These are phyloP conservation scores for Penicillium paradoxum DNA, from an alignment of 495 filamentous ascomycete species.

Conservation along the genomic window DNA sequence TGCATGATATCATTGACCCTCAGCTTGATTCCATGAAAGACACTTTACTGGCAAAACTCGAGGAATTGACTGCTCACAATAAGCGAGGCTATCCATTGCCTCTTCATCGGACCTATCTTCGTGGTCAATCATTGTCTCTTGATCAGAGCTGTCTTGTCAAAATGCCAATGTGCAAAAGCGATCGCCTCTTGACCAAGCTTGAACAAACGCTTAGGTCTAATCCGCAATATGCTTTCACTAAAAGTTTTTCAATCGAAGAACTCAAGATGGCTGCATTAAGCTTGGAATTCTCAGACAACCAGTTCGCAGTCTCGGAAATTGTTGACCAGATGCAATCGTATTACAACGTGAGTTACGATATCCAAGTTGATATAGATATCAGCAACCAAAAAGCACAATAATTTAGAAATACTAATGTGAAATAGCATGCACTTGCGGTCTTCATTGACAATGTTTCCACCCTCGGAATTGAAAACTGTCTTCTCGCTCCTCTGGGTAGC, in stretches of 20 bases:
- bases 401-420: not conserved
- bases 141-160: slow-evolving; percentile 33
- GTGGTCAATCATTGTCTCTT: slow-evolving; percentile 42
- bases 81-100: slow-evolving; percentile 43
- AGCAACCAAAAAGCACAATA: not conserved
- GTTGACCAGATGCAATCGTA: slow-evolving; percentile 34
- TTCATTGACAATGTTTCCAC: slow-evolving; percentile 60
- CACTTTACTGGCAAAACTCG: slow-evolving; percentile 33
- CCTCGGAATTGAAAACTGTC: slow-evolving; percentile 55
- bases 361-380: not conserved
- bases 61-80: slow-evolving; percentile 37
- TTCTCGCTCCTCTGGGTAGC: slow-evolving; percentile 34
- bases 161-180: slow-evolving; percentile 21
- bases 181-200: slow-evolving; percentile 12
- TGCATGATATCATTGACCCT: slow-evolving; percentile 20
- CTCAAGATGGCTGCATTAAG: not conserved
- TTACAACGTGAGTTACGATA: slow-evolving; percentile 29
- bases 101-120: slow-evolving; percentile 35
- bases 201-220: not conserved
- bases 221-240: too few species aligned
- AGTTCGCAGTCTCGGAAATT: slow-evolving; percentile 20
- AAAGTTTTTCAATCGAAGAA: not conserved
- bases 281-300: slow-evolving; percentile 7
- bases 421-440: slow-evolving; percentile 52
- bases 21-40: slow-evolving; percentile 28